Evolutionary conservation across 768 basidiomycete species (phyloP).

Genomic region (Leucosporidium yakuticum): DNA sequence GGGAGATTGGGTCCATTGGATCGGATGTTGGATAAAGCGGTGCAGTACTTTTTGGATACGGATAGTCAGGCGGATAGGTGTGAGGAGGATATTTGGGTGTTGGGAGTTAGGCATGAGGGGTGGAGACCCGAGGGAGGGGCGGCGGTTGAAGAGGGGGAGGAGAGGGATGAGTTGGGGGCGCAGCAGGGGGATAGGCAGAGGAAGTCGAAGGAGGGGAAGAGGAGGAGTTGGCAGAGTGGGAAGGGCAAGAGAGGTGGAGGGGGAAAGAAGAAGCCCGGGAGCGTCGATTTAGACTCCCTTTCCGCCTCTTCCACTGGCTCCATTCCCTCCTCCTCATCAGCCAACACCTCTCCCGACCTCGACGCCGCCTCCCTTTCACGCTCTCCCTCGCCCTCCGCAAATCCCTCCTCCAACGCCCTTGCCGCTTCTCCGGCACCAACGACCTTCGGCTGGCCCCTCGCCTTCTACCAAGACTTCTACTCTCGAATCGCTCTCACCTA

Average conservation of each 20-base stretch:
- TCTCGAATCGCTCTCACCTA: constrained; percentile 88
- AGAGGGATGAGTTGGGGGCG: neutral
- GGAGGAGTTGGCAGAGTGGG: neutral
- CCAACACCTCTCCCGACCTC: constrained; percentile 13
- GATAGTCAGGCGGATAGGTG: constrained; percentile 81
- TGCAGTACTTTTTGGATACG: constrained; percentile 83
- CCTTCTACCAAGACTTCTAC: constrained; percentile 82
- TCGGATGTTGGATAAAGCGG: constrained; percentile 72
- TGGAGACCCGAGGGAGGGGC: constrained; percentile 40
- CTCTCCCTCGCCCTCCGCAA: constrained; percentile 11
- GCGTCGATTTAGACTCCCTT: constrained; percentile 36
- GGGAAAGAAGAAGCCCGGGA: neutral
- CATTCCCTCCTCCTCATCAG: constrained; percentile 47
- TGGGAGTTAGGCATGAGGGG: constrained; percentile 74
- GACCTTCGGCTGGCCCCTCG: constrained; percentile 58
- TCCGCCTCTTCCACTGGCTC: constrained; percentile 48
- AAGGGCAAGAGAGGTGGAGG: constrained; percentile 2
- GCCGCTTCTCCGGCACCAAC: constrained; percentile 14
- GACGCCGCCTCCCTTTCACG: neutral
- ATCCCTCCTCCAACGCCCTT: constrained; percentile 31
- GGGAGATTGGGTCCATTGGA: constrained; percentile 45
- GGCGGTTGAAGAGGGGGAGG: constrained; percentile 7
- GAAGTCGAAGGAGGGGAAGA: neutral
- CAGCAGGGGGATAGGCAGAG: constrained; percentile 3
- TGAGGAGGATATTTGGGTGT: constrained; percentile 76